Evolutionary conservation across 2,329 filamentous ascomycete genomes (phyloP), one percentile per base, ranked within the genome.

Genomic region (Coniochaeta sp.): DNA sequence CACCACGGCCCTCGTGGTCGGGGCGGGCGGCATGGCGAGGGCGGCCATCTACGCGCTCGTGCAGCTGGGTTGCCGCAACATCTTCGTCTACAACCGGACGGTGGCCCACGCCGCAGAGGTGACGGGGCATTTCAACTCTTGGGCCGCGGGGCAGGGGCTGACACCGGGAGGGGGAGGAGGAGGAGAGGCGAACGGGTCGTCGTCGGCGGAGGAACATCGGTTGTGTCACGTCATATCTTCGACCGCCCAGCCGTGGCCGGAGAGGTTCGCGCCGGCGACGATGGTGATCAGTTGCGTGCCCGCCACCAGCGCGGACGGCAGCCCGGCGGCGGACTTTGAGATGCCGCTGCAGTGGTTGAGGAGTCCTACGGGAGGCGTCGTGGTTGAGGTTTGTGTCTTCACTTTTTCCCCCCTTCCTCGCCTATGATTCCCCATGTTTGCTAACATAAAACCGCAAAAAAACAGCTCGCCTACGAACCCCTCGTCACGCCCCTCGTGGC

Each of bases 251-350:
- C 67, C 75, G 5, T 90, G 87, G 87, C 86, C 86, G 1, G 63
- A 70, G 27, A 71, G 73, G 1, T 82, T 76, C 56, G 77, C 78
- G 48, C 79, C 79, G 35, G 86, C 87, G 0, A 89, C 85, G 0
- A 83, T 90, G 62, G 78, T 90, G 12, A 72, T 88, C 1, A 87
- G 83, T 1, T 88, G 85, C 58, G 86, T 90, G 22, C 85, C 86
- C 0, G 83, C 84, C 1, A 79, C 83, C 51, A 77, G 79, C 1
- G 72, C 81, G 12, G 77, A 82, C 27, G 79, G 81, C 42, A 75
- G 75, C 27, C 77, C 79, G 9, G 78, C 83, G 1, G 82, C 85
- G 6, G 80, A 87, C 54, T 89, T 90, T 58, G 82, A 80, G 52
- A 78, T 91, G 67, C 87, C 86, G 1, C 60, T 71, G 33, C 78